These are phyloP conservation scores for Ceratocystis variospora DNA, from an alignment of 2,329 filamentous ascomycete genomes.

Conservation along the genomic window DNA sequence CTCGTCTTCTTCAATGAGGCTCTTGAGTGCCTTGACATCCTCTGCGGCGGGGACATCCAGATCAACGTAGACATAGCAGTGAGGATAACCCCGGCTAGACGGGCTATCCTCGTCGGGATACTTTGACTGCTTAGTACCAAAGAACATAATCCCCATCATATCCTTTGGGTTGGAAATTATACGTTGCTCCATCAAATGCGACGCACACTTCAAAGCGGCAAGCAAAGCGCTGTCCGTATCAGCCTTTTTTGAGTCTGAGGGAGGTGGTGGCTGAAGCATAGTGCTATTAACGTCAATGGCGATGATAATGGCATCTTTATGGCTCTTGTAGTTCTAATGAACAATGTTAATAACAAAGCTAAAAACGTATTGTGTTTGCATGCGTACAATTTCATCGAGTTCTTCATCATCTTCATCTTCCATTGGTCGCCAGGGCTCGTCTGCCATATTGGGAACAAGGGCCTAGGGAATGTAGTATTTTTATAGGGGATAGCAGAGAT, in stretches of 20 bases:
- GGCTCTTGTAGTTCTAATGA: slow-evolving; percentile 65
- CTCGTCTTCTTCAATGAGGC: slow-evolving; percentile 64
- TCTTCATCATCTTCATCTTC: slow-evolving; percentile 48
- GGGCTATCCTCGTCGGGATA: slow-evolving; percentile 53
- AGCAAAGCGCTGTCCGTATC: slow-evolving; percentile 64
- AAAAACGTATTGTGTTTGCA: neutral
- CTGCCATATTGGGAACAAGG: slow-evolving; percentile 1
- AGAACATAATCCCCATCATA: slow-evolving; percentile 91
- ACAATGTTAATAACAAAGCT: slow-evolving; percentile 6
- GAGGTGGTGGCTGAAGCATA: slow-evolving; percentile 60
- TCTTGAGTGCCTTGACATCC: slow-evolving; percentile 69
- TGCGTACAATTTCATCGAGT: slow-evolving; percentile 47
- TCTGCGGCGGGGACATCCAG: slow-evolving; percentile 75
- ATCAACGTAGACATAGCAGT: slow-evolving; percentile 84
- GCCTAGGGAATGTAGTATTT: neutral
- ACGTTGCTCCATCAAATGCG: slow-evolving; percentile 91
- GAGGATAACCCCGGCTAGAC: slow-evolving; percentile 56
- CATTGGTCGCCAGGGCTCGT: neutral
- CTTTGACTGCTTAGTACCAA: slow-evolving; percentile 74
- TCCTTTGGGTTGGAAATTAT: slow-evolving; percentile 95
- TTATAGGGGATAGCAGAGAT: neutral
- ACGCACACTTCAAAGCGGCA: slow-evolving; percentile 85
- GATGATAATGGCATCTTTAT: slow-evolving; percentile 97
- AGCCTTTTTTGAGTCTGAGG: slow-evolving; percentile 56
- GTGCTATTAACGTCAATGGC: slow-evolving; percentile 83